phyloP scores from a whole-genome alignment of 2,329 filamentous ascomycete genomes.

The Ophiostoma pallidulum region DNA sequence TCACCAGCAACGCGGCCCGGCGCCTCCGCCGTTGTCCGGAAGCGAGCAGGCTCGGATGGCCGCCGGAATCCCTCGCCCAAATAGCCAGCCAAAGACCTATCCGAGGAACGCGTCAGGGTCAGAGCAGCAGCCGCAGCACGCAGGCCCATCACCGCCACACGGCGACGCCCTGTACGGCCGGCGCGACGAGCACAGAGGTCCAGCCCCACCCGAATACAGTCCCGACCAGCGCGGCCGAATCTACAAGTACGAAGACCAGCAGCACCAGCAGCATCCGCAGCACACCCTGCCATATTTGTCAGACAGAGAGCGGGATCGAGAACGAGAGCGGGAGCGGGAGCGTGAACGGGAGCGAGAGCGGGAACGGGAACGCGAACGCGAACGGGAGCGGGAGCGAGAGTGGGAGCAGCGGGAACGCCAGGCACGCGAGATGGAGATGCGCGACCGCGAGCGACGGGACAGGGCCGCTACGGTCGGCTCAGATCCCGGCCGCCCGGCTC shows the following conservation, averaged over 20 bases:
- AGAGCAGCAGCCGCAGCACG: conserved; percentile 30
- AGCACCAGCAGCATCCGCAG: conserved; percentile 31
- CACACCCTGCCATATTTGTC: not conserved
- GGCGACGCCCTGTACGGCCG: conserved; percentile 32
- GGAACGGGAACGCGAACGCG: conserved; percentile 22
- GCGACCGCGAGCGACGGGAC: conserved; percentile 27
- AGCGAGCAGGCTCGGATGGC: conserved; percentile 34
- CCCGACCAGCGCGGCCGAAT: conserved; percentile 37
- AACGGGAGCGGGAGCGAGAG: conserved; percentile 30
- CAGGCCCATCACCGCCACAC: conserved; percentile 17
- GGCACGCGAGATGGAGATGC: conserved; percentile 26
- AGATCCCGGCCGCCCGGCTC: conserved; percentile 27
- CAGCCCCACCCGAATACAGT: conserved; percentile 39
- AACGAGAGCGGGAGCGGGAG: conserved; percentile 16
- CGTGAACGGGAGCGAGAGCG: conserved; percentile 22
- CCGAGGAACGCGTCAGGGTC: too few species aligned
- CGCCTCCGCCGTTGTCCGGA: conserved; percentile 35
- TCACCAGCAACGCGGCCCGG: conserved; percentile 36
- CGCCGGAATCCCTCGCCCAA: conserved; percentile 33
- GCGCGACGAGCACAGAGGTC: conserved; percentile 35
- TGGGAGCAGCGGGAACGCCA: conserved; percentile 22
- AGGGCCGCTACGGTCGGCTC: conserved; percentile 25
- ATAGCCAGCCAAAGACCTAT: conserved; percentile 44
- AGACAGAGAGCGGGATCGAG: conserved; percentile 13
- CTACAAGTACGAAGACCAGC: conserved; percentile 41